These are phyloP conservation scores for Solanum neorickii DNA, from an alignment of 257 asterid species.

Conservation along the genomic window DNA sequence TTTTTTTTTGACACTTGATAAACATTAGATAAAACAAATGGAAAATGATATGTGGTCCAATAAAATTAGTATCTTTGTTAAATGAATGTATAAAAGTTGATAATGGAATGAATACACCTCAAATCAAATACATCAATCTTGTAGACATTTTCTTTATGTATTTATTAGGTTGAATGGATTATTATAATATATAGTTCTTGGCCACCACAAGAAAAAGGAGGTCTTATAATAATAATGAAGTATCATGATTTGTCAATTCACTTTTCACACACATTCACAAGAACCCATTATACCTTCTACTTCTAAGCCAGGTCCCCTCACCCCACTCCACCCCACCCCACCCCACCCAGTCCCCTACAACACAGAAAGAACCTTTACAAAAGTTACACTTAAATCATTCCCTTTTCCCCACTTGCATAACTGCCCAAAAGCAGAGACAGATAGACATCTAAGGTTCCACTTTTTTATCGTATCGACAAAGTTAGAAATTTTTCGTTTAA, in stretches of 20 bases:
- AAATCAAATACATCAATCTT: background rate
- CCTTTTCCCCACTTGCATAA: constrained; percentile 24
- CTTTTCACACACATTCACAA: constrained; percentile 24
- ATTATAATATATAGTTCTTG: constrained; percentile 8
- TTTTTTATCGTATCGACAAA: background rate
- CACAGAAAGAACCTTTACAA: constrained; percentile 14
- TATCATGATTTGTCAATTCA: constrained; percentile 5
- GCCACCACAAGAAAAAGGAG: constrained; percentile 6
- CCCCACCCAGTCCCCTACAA: constrained; percentile 1
- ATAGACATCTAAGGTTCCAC: background rate
- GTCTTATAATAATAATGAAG: constrained; percentile 8
- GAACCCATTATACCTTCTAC: constrained; percentile 12
- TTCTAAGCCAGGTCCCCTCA: background rate
- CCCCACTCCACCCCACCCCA: background rate
- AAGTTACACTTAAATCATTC: constrained; percentile 9
- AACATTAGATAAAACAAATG: background rate
- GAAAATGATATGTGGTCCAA: background rate
- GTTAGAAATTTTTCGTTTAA: background rate
- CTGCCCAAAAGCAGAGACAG: background rate
- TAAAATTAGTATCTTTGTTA: background rate
- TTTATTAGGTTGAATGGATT: constrained; percentile 1
- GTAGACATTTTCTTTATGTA: constrained; percentile 11
- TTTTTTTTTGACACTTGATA: accelerated
- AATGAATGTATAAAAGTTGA: constrained; percentile 4
- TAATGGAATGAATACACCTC: background rate